Evolutionary conservation across 2,329 filamentous ascomycete genomes (phyloP).

Genomic region (Bisporella sp.): DNA sequence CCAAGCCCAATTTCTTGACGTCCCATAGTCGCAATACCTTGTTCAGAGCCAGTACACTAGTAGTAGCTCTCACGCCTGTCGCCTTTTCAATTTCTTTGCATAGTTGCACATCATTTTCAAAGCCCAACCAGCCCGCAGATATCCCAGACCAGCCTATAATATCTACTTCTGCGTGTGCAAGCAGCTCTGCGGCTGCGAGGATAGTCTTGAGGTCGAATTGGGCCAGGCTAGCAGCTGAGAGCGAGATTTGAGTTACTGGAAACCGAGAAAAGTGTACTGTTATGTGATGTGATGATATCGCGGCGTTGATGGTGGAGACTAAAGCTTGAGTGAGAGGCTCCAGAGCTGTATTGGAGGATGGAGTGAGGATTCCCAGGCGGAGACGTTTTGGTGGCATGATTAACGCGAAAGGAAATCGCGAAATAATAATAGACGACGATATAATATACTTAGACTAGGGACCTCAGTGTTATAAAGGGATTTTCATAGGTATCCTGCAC

Average conservation of each 20-base stretch:
- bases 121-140: slow-evolving; percentile 32
- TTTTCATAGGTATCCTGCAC: no score
- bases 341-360: slow-evolving; percentile 37
- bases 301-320: slow-evolving; percentile 19
- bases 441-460: no score
- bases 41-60: slow-evolving; percentile 35
- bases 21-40: slow-evolving; percentile 24
- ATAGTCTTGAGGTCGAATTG: slow-evolving; percentile 29
- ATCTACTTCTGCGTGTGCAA: slow-evolving; percentile 32
- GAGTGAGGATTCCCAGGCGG: slow-evolving; percentile 34
- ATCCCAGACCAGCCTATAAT: slow-evolving; percentile 34
- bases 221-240: slow-evolving; percentile 25
- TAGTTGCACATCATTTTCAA: slow-evolving; percentile 33
- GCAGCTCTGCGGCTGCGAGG: slow-evolving; percentile 27
- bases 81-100: slow-evolving; percentile 31
- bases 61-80: slow-evolving; percentile 33
- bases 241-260: slow-evolving; percentile 32
- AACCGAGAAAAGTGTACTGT: slow-evolving; percentile 38
- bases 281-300: slow-evolving; percentile 22
- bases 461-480: no score
- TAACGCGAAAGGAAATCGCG: no score
- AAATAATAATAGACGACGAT: no score
- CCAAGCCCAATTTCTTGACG: slow-evolving; percentile 28
- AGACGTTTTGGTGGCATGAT: slow-evolving; percentile 1
- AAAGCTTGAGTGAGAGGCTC: slow-evolving; percentile 35